These are phyloP conservation scores for Dryadomyces quercus-mongolicae DNA, from an alignment of 2,329 filamentous ascomycete genomes.

Conservation along the genomic window DNA sequence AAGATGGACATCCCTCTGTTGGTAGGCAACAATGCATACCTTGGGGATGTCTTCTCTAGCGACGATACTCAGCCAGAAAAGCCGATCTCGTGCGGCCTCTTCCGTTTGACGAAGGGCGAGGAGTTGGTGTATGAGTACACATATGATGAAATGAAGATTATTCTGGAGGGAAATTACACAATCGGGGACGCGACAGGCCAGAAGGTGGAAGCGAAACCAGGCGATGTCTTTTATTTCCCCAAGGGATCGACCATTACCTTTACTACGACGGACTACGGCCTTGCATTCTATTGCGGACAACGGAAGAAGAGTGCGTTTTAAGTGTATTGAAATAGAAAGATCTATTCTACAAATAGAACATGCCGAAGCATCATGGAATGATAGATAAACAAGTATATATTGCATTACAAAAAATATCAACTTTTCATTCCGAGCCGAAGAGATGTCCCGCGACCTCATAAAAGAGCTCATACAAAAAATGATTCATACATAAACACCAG, in stretches of 20 bases:
- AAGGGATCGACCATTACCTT: constrained; percentile 5
- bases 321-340: background rate
- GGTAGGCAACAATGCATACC: constrained; percentile 3
- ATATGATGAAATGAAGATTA: constrained; percentile 8
- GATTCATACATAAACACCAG: background rate
- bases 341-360: background rate
- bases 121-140: constrained; percentile 4
- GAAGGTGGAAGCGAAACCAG: constrained; percentile 2
- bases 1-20: constrained; percentile 5
- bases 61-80: background rate
- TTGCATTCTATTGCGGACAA: constrained; percentile 6
- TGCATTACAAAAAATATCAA: too few species aligned
- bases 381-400: too few species aligned
- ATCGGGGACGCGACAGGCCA: constrained; percentile 4
- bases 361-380: too few species aligned
- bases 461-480: background rate
- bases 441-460: too few species aligned
- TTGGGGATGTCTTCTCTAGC: constrained; percentile 6
- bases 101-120: constrained; percentile 6
- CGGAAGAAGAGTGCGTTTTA: constrained; percentile 6
- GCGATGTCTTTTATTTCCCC: constrained; percentile 7
- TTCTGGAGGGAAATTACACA: constrained; percentile 6
- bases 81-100: constrained; percentile 4
- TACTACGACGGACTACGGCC: constrained; percentile 6
- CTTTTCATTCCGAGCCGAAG: too few species aligned